Conservation (phyloP, 2,329 filamentous ascomycete species). For the Xylaria sp. region DNA sequence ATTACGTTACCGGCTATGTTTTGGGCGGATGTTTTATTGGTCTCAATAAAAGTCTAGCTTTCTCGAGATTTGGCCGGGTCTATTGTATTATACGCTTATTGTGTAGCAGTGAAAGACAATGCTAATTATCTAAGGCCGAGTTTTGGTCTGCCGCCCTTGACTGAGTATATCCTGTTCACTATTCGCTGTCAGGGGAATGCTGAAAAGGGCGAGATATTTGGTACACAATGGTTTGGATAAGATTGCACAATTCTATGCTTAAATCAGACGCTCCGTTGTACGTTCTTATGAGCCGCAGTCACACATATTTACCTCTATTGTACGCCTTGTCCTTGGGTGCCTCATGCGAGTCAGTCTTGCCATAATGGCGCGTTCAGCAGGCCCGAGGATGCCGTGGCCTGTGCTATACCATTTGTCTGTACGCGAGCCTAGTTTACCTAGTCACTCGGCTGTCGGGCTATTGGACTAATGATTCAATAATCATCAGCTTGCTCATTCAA, state of each 20-base stretch:
- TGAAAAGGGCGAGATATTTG: neutral
- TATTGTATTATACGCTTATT: conserved; percentile 24
- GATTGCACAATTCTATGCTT: neutral
- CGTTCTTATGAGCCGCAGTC: too few species aligned
- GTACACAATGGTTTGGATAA: neutral
- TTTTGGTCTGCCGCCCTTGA: conserved; percentile 47
- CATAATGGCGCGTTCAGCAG: too few species aligned
- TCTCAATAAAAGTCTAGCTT: conserved; percentile 38
- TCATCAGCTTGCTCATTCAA: neutral
- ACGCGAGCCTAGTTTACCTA: too few species aligned
- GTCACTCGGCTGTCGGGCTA: too few species aligned
- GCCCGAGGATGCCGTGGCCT: too few species aligned
- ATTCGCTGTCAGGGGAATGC: too few species aligned
- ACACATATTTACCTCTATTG: neutral
- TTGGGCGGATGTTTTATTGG: conserved; percentile 49
- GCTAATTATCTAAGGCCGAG: conserved; percentile 44
- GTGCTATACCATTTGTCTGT: too few species aligned
- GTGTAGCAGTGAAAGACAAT: conserved; percentile 44
- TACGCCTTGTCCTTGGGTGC: neutral
- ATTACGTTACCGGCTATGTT: neutral
- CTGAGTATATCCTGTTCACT: neutral
- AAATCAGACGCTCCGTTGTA: neutral
- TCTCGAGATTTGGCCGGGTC: conserved; percentile 24
- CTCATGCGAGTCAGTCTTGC: too few species aligned
- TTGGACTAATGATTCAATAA: too few species aligned